These are phyloP conservation scores for Silene uniflora DNA, from an alignment of 148 eudicot species.

Conservation along the genomic window DNA sequence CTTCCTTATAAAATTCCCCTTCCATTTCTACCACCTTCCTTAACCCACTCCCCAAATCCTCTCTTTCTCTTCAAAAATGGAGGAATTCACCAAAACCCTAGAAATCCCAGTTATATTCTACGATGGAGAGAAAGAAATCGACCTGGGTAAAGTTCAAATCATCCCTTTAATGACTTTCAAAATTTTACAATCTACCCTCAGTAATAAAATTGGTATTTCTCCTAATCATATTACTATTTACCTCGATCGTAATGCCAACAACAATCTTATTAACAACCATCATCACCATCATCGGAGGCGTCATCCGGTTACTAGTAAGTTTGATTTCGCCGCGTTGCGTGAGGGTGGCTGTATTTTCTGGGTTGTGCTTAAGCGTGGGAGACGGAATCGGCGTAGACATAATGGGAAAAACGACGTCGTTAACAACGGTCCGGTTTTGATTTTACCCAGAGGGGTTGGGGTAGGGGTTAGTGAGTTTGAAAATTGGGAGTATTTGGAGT, in stretches of 20 bases:
- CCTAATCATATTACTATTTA: constrained; percentile 70
- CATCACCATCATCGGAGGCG: constrained; percentile 26
- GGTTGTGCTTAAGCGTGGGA: constrained; percentile 9
- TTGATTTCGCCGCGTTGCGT: constrained; percentile 37
- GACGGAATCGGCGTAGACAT: constrained; percentile 11
- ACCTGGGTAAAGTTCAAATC: constrained; percentile 42
- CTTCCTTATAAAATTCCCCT: background rate
- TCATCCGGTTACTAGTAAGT: constrained; percentile 51
- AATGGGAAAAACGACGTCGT: background rate
- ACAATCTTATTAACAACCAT: background rate
- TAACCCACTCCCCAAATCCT: background rate
- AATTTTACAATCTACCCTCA: constrained; percentile 42
- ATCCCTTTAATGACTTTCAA: constrained; percentile 46
- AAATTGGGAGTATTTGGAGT: constrained; percentile 11
- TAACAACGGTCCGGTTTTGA: background rate
- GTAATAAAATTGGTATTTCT: constrained; percentile 55
- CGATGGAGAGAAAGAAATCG: constrained; percentile 63
- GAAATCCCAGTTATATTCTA: constrained; percentile 48
- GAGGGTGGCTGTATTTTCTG: constrained; percentile 32
- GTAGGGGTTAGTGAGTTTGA: background rate
- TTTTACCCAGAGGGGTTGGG: background rate
- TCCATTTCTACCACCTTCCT: background rate
- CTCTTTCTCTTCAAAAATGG: background rate
- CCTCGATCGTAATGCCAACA: constrained; percentile 27
- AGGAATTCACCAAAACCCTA: background rate